Conservation (phyloP, 306 rosid species). For the Casuarina equisetifolia region DNA sequence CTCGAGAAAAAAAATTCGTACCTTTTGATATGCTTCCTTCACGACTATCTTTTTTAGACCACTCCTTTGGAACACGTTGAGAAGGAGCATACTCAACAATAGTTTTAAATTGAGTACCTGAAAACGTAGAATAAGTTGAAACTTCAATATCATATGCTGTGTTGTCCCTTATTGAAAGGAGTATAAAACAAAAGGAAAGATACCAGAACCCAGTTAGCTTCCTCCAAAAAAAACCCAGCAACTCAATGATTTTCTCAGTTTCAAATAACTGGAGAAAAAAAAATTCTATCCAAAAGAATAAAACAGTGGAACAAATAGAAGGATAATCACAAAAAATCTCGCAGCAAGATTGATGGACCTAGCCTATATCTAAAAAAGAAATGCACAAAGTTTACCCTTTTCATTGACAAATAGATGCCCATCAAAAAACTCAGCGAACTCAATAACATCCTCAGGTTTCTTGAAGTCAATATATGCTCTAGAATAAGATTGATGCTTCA, state of each 20-base stretch:
- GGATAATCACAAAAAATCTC: background rate
- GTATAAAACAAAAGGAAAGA: constrained; percentile 7
- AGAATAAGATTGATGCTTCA: constrained; percentile 53
- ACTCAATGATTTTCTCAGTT: background rate
- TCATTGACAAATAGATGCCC: constrained; percentile 73
- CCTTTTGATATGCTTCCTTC: constrained; percentile 73
- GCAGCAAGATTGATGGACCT: constrained; percentile 23
- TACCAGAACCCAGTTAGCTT: constrained; percentile 4
- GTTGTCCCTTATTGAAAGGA: constrained; percentile 1
- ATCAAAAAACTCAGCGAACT: constrained; percentile 66
- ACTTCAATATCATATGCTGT: background rate
- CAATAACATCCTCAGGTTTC: constrained; percentile 70
- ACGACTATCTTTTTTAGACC: constrained; percentile 62
- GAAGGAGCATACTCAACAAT: constrained; percentile 77
- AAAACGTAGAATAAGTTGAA: constrained; percentile 17
- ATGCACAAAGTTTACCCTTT: constrained; percentile 48
- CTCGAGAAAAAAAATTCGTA: constrained; percentile 17
- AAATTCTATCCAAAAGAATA: constrained; percentile 10
- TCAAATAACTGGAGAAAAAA: constrained; percentile 1
- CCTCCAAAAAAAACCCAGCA: constrained; percentile 13
- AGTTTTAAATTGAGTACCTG: constrained; percentile 69
- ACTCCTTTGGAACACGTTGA: constrained; percentile 65
- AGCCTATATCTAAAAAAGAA: constrained; percentile 27
- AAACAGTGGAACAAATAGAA: background rate
- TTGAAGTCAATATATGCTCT: constrained; percentile 78